A percentile compares a stretch with the other conserved stretches of the same genome.
Conservation (phyloP, 169 alveolate species). For the Plasmodium sp. region DNA sequence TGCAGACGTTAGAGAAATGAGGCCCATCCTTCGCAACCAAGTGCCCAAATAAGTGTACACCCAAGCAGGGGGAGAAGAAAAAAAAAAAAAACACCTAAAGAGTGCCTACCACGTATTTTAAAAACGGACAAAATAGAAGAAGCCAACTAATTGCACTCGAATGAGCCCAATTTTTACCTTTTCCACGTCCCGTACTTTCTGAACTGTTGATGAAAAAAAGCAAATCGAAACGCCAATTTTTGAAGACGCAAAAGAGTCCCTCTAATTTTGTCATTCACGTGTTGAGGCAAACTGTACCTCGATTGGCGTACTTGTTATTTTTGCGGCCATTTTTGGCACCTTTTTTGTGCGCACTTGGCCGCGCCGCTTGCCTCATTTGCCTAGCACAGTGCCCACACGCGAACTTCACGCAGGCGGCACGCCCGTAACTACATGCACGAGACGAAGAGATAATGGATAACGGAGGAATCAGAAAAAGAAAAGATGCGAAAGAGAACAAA, state of each 20-base stretch:
- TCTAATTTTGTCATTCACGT: neutral
- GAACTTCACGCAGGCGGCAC: neutral
- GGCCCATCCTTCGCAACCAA: neutral
- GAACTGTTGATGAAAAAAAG: neutral
- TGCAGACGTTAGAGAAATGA: neutral
- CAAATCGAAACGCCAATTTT: neutral
- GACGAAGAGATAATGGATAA: constrained; percentile 39
- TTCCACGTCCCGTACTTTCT: neutral
- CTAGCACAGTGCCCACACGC: neutral
- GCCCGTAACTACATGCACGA: constrained; percentile 6
- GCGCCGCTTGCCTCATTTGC: neutral
- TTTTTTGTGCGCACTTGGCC: neutral
- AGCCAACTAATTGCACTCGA: neutral
- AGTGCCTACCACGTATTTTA: neutral
- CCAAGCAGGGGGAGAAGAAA: neutral
- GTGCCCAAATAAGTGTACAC: neutral
- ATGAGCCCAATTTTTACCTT: neutral
- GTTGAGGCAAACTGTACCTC: neutral
- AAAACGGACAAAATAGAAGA: neutral
- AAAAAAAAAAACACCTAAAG: neutral
- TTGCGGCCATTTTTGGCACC: neutral
- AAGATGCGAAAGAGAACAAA: constrained; percentile 45
- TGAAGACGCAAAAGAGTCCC: neutral
- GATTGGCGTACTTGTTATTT: neutral
- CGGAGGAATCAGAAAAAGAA: constrained; percentile 63